A percentile compares a stretch with the other conserved stretches of the same genome.
phyloP scores from a whole-genome alignment of 192 early-diverging fungal species.

The Umbelopsis sp. region DNA sequence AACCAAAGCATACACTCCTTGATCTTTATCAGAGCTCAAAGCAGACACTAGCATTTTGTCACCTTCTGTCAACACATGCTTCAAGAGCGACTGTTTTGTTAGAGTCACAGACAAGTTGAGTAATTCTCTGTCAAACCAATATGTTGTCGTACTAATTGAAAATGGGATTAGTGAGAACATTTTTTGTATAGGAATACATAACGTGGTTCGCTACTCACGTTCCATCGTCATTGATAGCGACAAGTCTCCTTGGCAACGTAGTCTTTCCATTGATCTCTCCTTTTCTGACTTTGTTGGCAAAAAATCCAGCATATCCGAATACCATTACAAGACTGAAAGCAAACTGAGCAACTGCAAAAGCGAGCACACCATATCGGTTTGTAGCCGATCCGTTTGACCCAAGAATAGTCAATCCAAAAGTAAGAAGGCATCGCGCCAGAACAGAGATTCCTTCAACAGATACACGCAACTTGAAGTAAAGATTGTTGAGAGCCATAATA shows the following conservation, averaged over 20 bases:
- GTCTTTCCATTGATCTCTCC: conserved; percentile 31
- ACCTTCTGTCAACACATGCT: conserved; percentile 94
- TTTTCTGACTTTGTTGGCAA: conserved; percentile 38
- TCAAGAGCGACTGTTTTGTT: conserved; percentile 86
- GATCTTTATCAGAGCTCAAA: conserved; percentile 53
- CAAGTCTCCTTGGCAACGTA: conserved; percentile 38
- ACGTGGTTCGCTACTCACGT: conserved; percentile 18
- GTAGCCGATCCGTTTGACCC: conserved; percentile 15
- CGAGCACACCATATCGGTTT: conserved; percentile 62
- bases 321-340: conserved; percentile 65
- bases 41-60: conserved; percentile 88
- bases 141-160: conserved; percentile 29
- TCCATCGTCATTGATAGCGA: conserved; percentile 32
- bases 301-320: conserved; percentile 56
- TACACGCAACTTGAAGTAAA: conserved; percentile 80
- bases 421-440: conserved; percentile 67
- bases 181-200: background rate
- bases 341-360: conserved; percentile 83
- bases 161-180: conserved; percentile 12
- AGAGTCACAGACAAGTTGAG: conserved; percentile 75
- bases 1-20: conserved; percentile 85
- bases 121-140: conserved; percentile 64
- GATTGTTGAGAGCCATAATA: conserved; percentile 65
- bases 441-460: conserved; percentile 83
- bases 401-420: conserved; percentile 56